phyloP scores from a whole-genome alignment of 768 basidiomycete genomes.

The Jaapia argillacea region DNA sequence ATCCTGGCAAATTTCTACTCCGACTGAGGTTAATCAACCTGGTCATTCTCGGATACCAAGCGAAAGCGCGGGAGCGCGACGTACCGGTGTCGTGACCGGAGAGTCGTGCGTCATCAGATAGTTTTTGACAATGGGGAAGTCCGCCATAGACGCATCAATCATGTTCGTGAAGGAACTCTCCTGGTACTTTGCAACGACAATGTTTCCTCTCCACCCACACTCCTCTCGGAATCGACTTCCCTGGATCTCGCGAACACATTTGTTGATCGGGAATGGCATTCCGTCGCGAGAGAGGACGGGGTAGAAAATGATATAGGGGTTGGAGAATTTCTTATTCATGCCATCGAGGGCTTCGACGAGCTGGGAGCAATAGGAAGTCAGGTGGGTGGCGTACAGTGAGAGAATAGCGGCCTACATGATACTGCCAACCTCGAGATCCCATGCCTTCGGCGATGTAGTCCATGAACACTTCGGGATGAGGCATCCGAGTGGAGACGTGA shows the following conservation, averaged over 20 bases:
- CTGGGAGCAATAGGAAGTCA: constrained; percentile 23
- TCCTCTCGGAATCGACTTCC: constrained; percentile 49
- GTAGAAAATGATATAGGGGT: constrained; percentile 78
- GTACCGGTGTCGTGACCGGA: no score
- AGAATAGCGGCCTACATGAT: constrained; percentile 38
- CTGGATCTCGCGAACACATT: constrained; percentile 67
- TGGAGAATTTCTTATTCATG: constrained; percentile 70
- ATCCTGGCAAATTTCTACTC: no score
- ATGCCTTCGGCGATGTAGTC: constrained; percentile 73
- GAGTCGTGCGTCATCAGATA: constrained; percentile 61
- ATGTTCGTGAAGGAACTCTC: constrained; percentile 38
- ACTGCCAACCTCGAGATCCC: constrained; percentile 62
- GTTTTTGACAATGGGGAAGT: constrained; percentile 76
- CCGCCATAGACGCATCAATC: constrained; percentile 73
- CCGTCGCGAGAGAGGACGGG: constrained; percentile 68
- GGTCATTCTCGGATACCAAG: no score
- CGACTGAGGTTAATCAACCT: no score
- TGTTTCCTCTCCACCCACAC: constrained; percentile 70
- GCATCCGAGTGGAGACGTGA: constrained; percentile 43
- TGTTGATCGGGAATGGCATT: constrained; percentile 77
- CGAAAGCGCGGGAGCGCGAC: no score
- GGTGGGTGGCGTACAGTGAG: background rate
- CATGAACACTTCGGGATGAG: constrained; percentile 81
- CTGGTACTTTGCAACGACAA: constrained; percentile 63
- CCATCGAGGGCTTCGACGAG: constrained; percentile 67